Percentiles rank a stretch among this genome's conserved stretches.
Conservation (phyloP, 176 grass and related monocot genomes). For the Bonia amplexicaulis region DNA sequence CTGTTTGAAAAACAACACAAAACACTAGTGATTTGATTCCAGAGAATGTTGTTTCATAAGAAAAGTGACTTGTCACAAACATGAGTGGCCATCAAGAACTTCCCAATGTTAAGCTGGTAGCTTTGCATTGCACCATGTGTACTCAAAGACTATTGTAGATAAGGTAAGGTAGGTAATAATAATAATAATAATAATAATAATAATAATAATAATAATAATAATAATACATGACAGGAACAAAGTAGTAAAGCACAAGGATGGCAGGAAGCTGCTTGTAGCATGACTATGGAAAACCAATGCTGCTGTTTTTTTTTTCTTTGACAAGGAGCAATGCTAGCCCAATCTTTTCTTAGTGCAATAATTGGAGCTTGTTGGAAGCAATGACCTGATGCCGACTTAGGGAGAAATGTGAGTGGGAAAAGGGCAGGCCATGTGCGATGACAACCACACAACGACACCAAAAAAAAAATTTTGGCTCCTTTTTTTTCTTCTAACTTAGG, state of each 20-base stretch:
- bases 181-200: no score
- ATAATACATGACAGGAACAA: no score
- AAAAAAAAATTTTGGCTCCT: neutral
- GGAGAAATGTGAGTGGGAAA: neutral
- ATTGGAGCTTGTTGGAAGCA: conserved; percentile 37
- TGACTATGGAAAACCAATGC: neutral
- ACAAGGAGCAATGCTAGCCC: conserved; percentile 15
- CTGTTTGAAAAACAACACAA: neutral
- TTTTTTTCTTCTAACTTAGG: neutral
- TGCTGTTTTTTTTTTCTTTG: neutral
- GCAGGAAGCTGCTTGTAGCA: neutral
- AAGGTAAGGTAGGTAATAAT: neutral
- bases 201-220: no score
- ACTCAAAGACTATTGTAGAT: neutral
- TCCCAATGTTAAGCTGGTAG: neutral
- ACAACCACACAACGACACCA: conserved; percentile 28
- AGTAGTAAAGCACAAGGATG: neutral
- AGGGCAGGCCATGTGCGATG: conserved; percentile 47
- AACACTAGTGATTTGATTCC: neutral
- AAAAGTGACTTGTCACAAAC: neutral
- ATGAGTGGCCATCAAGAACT: neutral
- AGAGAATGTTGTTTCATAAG: conserved; percentile 5
- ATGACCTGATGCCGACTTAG: conserved; percentile 19
- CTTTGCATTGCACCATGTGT: neutral
- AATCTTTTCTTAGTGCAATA: conserved; percentile 26